phyloP scores from a whole-genome alignment of 2,329 filamentous ascomycete genomes.

The Hypomyces rosellus region DNA sequence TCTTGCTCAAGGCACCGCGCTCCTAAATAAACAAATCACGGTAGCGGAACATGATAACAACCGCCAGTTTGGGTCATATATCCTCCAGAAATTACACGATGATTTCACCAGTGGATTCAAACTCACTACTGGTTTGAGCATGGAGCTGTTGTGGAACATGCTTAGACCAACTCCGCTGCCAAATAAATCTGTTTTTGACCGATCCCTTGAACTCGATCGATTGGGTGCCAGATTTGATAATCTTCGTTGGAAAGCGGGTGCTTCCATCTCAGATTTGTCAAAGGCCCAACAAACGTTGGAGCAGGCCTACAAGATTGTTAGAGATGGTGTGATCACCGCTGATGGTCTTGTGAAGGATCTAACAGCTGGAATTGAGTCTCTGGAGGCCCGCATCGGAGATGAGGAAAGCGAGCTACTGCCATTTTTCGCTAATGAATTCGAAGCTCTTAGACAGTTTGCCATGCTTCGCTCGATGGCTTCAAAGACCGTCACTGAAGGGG shows the following conservation, averaged over 20 bases:
- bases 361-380: slow-evolving; percentile 42
- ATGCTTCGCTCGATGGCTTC: slow-evolving; percentile 31
- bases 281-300: slow-evolving; percentile 49
- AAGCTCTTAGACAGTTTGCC: slow-evolving; percentile 47
- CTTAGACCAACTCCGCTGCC: slow-evolving; percentile 59
- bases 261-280: slow-evolving; percentile 44
- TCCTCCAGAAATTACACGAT: slow-evolving; percentile 39
- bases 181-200: slow-evolving; percentile 38
- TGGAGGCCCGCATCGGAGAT: slow-evolving; percentile 41
- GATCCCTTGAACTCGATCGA: slow-evolving; percentile 45
- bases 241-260: slow-evolving; percentile 52
- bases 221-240: slow-evolving; percentile 55
- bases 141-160: slow-evolving; percentile 71
- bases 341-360: slow-evolving; percentile 45
- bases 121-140: slow-evolving; percentile 67
- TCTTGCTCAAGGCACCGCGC: slow-evolving; percentile 43
- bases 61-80: slow-evolving; percentile 31
- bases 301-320: slow-evolving; percentile 50
- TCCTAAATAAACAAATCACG: slow-evolving; percentile 31
- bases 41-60: slow-evolving; percentile 19
- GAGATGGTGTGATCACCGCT: slow-evolving; percentile 33
- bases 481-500: neutral
- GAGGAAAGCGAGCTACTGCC: slow-evolving; percentile 38
- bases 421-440: slow-evolving; percentile 50
- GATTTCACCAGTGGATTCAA: slow-evolving; percentile 66